Percentiles rank a stretch among this genome's conserved stretches.
Conservation (phyloP, 2,329 filamentous ascomycete species). For the Nannizzia gypsea region DNA sequence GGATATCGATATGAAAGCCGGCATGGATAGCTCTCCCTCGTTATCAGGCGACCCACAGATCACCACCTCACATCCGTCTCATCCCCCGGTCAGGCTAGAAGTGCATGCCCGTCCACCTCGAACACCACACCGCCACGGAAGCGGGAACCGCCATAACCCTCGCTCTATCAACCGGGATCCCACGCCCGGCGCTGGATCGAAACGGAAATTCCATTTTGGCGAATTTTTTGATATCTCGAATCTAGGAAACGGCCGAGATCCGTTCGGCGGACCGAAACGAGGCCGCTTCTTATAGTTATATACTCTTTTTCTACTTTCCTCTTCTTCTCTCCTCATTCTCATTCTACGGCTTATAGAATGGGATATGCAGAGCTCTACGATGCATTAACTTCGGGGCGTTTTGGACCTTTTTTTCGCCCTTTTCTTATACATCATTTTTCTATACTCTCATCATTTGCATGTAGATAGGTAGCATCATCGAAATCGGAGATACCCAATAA, state of each 20-base stretch:
- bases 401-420: slow-evolving; percentile 5
- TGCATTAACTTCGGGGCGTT: not conserved
- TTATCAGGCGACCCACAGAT: slow-evolving; percentile 21
- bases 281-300: slow-evolving; percentile 33
- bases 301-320: not conserved
- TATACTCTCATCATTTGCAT: slow-evolving; percentile 5
- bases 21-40: slow-evolving; percentile 21
- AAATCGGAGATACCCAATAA: slow-evolving; percentile 13
- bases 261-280: slow-evolving; percentile 36
- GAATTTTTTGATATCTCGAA: slow-evolving; percentile 42
- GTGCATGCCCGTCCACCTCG: slow-evolving; percentile 33
- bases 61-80: slow-evolving; percentile 14
- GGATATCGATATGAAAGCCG: slow-evolving; percentile 35
- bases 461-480: slow-evolving; percentile 13
- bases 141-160: slow-evolving; percentile 25
- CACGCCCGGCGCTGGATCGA: slow-evolving; percentile 33
- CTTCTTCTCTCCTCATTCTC: no score
- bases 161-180: slow-evolving; percentile 30
- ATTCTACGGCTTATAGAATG: no score
- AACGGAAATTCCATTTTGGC: slow-evolving; percentile 36
- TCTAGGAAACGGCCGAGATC: slow-evolving; percentile 33
- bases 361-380: not conserved
- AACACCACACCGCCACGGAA: slow-evolving; percentile 30
- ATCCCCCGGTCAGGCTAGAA: slow-evolving; percentile 32
- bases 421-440: slow-evolving; percentile 9